Percentiles rank a stretch among this genome's conserved stretches.
Conservation (phyloP, 495 filamentous ascomycete genomes). For the Podospora pseudoanserina region DNA sequence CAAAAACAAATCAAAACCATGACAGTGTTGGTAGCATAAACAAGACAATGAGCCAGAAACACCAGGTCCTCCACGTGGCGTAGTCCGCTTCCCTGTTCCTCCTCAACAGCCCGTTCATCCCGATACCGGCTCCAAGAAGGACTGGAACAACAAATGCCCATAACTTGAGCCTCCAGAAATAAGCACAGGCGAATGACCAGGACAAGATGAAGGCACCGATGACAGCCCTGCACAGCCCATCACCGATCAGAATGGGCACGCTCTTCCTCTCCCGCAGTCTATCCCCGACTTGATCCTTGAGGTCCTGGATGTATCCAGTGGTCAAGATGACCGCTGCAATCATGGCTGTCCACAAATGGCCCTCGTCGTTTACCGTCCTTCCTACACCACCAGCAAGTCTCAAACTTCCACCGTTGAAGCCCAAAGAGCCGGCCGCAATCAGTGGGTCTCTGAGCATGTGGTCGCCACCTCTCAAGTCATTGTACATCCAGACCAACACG, state of each 20-base stretch:
- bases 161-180: slow-evolving; percentile 5
- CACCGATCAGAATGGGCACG: slow-evolving; percentile 6
- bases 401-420: slow-evolving; percentile 35
- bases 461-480: slow-evolving; percentile 50
- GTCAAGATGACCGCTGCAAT: slow-evolving; percentile 44
- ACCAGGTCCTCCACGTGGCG: slow-evolving; percentile 10
- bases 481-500: slow-evolving; percentile 50
- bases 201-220: background rate
- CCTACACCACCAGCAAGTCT: slow-evolving; percentile 21
- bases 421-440: slow-evolving; percentile 41
- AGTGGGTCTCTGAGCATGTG: slow-evolving; percentile 33
- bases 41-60: slow-evolving; percentile 7
- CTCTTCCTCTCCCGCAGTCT: slow-evolving; percentile 40
- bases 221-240: background rate
- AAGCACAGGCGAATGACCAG: slow-evolving; percentile 7
- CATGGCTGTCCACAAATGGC: slow-evolving; percentile 41
- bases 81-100: slow-evolving; percentile 8
- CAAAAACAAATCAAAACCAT: background rate
- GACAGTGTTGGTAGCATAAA: background rate
- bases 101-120: background rate
- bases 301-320: slow-evolving; percentile 52
- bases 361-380: background rate
- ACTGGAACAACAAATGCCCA: slow-evolving; percentile 4
- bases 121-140: slow-evolving; percentile 2
- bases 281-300: slow-evolving; percentile 50